A percentile compares a stretch with the other conserved stretches of the same genome.
phyloP scores from a whole-genome alignment of 352 stramenopile genomes.

The Phytopythium chamaehyphon region DNA sequence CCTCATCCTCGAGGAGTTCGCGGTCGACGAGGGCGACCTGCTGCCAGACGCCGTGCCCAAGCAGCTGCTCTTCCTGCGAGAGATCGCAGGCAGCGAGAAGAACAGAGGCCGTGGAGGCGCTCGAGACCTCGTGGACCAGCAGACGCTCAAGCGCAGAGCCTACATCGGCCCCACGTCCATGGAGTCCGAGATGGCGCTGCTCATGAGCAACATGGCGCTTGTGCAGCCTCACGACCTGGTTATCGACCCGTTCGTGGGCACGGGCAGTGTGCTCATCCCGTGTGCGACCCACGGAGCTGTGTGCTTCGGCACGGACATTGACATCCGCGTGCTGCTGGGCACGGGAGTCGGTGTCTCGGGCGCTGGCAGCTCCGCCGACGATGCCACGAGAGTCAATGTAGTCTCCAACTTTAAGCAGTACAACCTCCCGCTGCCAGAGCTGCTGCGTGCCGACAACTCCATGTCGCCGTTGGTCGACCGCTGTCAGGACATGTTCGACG shows the following conservation, averaged over 20 bases:
- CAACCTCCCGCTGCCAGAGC: conserved; percentile 89
- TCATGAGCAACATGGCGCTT: conserved; percentile 92
- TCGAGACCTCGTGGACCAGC: conserved; percentile 83
- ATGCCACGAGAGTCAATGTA: conserved; percentile 60
- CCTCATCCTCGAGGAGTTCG: conserved; percentile 70
- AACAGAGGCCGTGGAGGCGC: conserved; percentile 65
- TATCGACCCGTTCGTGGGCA: conserved; percentile 98
- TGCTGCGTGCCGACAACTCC: conserved; percentile 93
- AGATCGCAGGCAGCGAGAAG: conserved; percentile 65
- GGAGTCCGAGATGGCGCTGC: conserved; percentile 95
- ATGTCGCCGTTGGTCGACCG: conserved; percentile 45
- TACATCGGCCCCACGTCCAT: conserved; percentile 98
- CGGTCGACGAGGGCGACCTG: conserved; percentile 39
- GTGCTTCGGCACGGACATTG: conserved; percentile 96
- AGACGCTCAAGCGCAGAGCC: conserved; percentile 91
- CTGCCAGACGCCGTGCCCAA: conserved; percentile 31
- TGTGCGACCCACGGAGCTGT: conserved; percentile 91
- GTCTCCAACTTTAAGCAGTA: conserved; percentile 93
- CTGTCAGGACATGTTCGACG: conserved; percentile 75
- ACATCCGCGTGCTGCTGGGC: conserved; percentile 93
- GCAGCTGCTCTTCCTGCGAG: conserved; percentile 69
- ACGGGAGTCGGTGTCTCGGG: conserved; percentile 69
- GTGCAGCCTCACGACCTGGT: conserved; percentile 73
- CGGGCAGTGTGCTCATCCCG: conserved; percentile 95
- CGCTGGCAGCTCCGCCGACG: conserved; percentile 10